Conservation (phyloP, 768 basidiomycete genomes). For the Lactarius trivialis region DNA sequence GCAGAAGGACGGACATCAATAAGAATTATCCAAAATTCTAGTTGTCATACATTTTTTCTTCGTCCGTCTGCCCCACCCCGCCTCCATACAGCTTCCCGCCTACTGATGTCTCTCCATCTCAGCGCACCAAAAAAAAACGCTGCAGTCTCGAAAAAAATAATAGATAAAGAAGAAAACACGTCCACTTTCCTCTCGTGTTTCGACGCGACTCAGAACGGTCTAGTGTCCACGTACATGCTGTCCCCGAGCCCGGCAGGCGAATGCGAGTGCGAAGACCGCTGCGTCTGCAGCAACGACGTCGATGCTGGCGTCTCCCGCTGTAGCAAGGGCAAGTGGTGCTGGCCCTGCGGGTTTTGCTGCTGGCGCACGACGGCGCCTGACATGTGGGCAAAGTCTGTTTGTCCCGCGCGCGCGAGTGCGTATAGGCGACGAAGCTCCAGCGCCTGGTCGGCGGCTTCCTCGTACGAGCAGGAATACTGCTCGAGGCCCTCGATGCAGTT, state of each 20-base stretch:
- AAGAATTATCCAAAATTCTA: background rate
- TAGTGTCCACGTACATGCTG: conserved; percentile 18
- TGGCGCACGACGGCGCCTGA: conserved; percentile 29
- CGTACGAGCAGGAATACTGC: conserved; percentile 85
- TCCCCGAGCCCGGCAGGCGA: conserved; percentile 1
- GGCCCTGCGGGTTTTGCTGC: conserved; percentile 2
- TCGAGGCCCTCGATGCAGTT: conserved; percentile 81
- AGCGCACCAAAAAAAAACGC: background rate
- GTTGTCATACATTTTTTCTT: background rate
- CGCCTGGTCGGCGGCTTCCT: conserved; percentile 76
- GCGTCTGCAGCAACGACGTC: background rate
- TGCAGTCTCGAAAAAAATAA: background rate
- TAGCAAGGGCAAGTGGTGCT: conserved; percentile 10
- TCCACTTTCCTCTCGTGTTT: background rate
- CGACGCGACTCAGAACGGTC: conserved; percentile 7
- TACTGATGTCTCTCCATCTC: background rate
- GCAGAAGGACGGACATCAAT: background rate
- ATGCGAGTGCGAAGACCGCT: background rate
- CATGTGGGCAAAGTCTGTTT: conserved; percentile 39
- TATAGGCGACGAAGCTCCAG: conserved; percentile 51
- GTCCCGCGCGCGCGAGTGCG: conserved; percentile 36
- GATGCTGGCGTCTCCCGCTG: background rate
- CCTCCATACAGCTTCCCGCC: background rate
- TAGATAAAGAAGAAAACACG: no score
- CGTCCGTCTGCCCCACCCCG: background rate